These are phyloP conservation scores for Polychytrium aggregatum DNA, from an alignment of 192 early-diverging fungal species.

Conservation along the genomic window DNA sequence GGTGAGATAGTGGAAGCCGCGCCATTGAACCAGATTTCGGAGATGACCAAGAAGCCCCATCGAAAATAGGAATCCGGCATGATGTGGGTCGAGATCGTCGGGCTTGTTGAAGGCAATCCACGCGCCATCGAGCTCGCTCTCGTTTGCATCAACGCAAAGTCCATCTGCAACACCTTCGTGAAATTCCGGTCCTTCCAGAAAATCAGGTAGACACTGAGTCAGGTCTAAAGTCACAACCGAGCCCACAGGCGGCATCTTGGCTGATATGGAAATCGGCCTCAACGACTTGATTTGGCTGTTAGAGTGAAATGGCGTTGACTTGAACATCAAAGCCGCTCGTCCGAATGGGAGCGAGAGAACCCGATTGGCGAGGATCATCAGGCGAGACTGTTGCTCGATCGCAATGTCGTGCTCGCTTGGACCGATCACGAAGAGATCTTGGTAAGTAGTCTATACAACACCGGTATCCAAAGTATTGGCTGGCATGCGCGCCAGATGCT, in stretches of 20 bases:
- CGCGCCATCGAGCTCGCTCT: constrained; percentile 52
- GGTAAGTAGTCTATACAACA: too few relatives aligned
- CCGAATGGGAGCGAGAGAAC: constrained; percentile 58
- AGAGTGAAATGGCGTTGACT: too few relatives aligned
- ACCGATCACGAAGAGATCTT: too few relatives aligned
- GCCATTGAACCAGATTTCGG: constrained; percentile 47
- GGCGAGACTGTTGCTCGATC: constrained; percentile 33
- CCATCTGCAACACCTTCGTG: constrained; percentile 79
- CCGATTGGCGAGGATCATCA: constrained; percentile 29
- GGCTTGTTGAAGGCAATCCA: constrained; percentile 76
- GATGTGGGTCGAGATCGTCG: constrained; percentile 31
- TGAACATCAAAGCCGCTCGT: constrained; percentile 56
- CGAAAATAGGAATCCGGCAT: constrained; percentile 72
- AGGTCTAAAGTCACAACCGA: constrained; percentile 41
- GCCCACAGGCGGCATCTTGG: constrained; percentile 54
- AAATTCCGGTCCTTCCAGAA: constrained; percentile 71
- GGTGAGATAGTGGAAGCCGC: constrained; percentile 54
- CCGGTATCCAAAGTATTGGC: too few relatives aligned
- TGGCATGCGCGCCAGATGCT: too few relatives aligned
- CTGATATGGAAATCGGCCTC: too few relatives aligned
- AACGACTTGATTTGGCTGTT: too few relatives aligned
- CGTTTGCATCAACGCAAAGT: constrained; percentile 39
- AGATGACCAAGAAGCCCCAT: constrained; percentile 73
- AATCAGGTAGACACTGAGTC: constrained; percentile 20
- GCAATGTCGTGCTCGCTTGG: constrained; percentile 20